A percentile compares a stretch with the other conserved stretches of the same genome.
Conservation (phyloP, 2,329 filamentous ascomycete species). For the Metarhizium robertsii region DNA sequence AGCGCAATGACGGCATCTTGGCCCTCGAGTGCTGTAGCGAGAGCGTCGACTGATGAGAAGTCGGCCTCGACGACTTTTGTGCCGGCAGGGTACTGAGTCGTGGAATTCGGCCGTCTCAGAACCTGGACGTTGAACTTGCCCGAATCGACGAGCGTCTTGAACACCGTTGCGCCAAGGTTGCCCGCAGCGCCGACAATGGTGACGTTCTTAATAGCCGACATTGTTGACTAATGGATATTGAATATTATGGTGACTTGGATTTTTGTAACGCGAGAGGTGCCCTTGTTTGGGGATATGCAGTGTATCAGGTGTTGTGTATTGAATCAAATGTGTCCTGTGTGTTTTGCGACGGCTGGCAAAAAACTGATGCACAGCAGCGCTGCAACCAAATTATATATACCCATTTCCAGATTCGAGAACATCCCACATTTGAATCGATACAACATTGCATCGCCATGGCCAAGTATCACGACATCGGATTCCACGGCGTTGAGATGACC, state of each 20-base stretch:
- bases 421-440: neutral
- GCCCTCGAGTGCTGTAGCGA: slow-evolving; percentile 41
- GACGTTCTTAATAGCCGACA: slow-evolving; percentile 28
- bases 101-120: slow-evolving; percentile 30
- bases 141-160: slow-evolving; percentile 20
- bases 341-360: neutral
- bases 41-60: slow-evolving; percentile 33
- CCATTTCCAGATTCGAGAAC: neutral
- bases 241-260: neutral
- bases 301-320: neutral
- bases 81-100: slow-evolving; percentile 19
- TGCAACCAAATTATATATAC: neutral
- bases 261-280: neutral
- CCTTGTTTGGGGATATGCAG: neutral
- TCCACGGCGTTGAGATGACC: neutral
- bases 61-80: slow-evolving; percentile 25
- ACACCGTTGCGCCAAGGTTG: slow-evolving; percentile 21
- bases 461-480: neutral
- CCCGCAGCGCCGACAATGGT: slow-evolving; percentile 28
- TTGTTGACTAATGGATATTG: slow-evolving; percentile 4
- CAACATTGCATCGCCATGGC: neutral
- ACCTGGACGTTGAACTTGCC: slow-evolving; percentile 26
- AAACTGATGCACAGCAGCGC: neutral
- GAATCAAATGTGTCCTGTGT: neutral
- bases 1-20: slow-evolving; percentile 45